phyloP scores from a whole-genome alignment of 768 basidiomycete species.

The Lactifluus hygrophoroides region DNA sequence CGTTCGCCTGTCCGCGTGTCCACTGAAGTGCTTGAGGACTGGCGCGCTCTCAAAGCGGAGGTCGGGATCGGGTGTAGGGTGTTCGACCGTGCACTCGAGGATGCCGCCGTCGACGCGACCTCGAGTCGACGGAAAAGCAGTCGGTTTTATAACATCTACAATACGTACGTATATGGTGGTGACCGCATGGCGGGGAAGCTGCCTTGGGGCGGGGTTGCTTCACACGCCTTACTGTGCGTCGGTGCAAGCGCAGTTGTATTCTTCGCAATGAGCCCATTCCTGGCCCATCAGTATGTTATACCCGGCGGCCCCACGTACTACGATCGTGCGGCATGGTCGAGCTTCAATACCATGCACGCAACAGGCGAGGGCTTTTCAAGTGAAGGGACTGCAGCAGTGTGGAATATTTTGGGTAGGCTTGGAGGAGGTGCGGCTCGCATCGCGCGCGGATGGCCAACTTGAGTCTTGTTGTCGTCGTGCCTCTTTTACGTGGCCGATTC shows the following conservation, averaged over 20 bases:
- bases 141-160: slow-evolving; percentile 82
- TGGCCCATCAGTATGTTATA: slow-evolving; percentile 44
- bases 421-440: slow-evolving; percentile 70
- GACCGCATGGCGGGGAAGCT: slow-evolving; percentile 28
- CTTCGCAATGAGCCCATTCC: slow-evolving; percentile 51
- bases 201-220: slow-evolving; percentile 9
- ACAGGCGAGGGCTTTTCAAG: slow-evolving; percentile 59
- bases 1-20: slow-evolving; percentile 44
- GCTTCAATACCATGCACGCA: slow-evolving; percentile 64
- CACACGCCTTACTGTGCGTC: slow-evolving; percentile 35
- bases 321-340: slow-evolving; percentile 71
- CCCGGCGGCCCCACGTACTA: slow-evolving; percentile 67
- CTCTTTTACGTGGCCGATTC: neutral
- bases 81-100: slow-evolving; percentile 62
- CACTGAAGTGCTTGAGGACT: slow-evolving; percentile 61
- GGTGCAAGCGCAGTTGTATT: slow-evolving; percentile 56
- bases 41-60: slow-evolving; percentile 72
- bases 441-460: slow-evolving; percentile 73
- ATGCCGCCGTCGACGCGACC: slow-evolving; percentile 6
- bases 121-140: slow-evolving; percentile 28
- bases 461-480: slow-evolving; percentile 5
- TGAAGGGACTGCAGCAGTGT: slow-evolving; percentile 53
- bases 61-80: slow-evolving; percentile 69
- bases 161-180: slow-evolving; percentile 51
- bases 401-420: slow-evolving; percentile 62